Conservation (phyloP, 2,329 filamentous ascomycete species). For the Fusarium sp. region DNA sequence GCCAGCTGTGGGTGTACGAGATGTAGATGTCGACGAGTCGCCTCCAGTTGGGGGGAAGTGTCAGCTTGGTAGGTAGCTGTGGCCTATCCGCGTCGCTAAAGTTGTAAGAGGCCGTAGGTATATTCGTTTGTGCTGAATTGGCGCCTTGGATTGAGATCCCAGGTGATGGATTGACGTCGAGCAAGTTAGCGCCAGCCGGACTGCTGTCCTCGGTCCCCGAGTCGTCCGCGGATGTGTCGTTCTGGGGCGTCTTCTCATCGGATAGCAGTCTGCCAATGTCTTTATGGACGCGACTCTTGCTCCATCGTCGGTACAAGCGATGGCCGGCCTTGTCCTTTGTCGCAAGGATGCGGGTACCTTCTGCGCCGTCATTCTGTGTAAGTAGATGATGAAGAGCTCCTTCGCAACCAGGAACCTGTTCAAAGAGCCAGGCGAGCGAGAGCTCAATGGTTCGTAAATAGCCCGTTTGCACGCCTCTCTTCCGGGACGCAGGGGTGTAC, state of each 20-base stretch:
- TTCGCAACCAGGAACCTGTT: conserved; percentile 72
- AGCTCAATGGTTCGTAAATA: conserved; percentile 83
- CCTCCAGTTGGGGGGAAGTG: conserved; percentile 69
- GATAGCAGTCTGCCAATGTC: conserved; percentile 75
- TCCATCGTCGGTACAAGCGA: conserved; percentile 73
- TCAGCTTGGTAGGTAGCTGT: conserved; percentile 41
- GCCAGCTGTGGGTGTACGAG: conserved; percentile 82
- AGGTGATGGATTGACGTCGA: conserved; percentile 41
- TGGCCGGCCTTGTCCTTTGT: conserved; percentile 69
- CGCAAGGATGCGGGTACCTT: conserved; percentile 61
- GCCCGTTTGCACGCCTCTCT: conserved; percentile 84
- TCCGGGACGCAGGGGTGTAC: conserved; percentile 81
- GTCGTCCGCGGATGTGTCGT: conserved; percentile 56
- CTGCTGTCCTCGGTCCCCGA: conserved; percentile 52
- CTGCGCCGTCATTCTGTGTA: conserved; percentile 59
- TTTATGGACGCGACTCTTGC: conserved; percentile 72
- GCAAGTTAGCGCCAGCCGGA: conserved; percentile 33
- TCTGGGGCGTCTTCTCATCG: conserved; percentile 53
- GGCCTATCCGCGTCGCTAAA: conserved; percentile 17
- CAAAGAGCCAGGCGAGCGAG: conserved; percentile 76
- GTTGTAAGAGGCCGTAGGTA: conserved; percentile 13
- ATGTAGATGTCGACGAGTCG: conserved; percentile 80
- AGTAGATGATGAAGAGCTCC: conserved; percentile 69
- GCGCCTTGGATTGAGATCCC: conserved; percentile 37
- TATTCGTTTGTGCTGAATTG: conserved; percentile 24